phyloP scores from a whole-genome alignment of 176 grass and related monocot species.

The Aechmea fasciata region DNA sequence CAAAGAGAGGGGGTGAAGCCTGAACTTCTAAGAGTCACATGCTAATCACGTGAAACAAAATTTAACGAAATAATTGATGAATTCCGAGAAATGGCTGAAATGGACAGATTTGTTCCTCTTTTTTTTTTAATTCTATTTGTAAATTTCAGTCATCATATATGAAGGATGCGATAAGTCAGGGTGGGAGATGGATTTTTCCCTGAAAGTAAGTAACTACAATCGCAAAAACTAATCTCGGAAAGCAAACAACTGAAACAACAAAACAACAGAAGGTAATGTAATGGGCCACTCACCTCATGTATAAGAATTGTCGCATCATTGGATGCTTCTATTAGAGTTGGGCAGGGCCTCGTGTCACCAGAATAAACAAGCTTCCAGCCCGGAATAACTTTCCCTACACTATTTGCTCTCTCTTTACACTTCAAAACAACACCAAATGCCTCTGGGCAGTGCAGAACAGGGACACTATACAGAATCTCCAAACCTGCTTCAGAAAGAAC shows the following conservation, averaged over 20 bases:
- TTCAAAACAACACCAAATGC: slow-evolving; percentile 83
- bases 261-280: neutral
- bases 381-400: slow-evolving; percentile 38
- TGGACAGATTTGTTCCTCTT: no score
- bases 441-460: slow-evolving; percentile 77
- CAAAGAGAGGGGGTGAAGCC: no score
- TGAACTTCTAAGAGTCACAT: no score
- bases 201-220: slow-evolving; percentile 5
- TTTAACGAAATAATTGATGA: no score
- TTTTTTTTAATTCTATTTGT: no score
- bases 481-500: slow-evolving; percentile 46
- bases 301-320: slow-evolving; percentile 79
- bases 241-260: neutral
- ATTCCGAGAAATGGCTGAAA: no score
- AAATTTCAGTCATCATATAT: no score
- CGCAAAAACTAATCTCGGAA: neutral
- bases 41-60: no score
- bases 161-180: no score
- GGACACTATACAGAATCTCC: slow-evolving; percentile 75
- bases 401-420: slow-evolving; percentile 32
- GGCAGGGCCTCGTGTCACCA: slow-evolving; percentile 77
- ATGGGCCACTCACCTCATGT: slow-evolving; percentile 56
- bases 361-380: slow-evolving; percentile 98
- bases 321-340: slow-evolving; percentile 72
- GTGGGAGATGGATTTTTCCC: no score